Percentiles rank a stretch among this genome's conserved stretches.
Conservation (phyloP, 306 rosid species). For the Prosopis cineraria region DNA sequence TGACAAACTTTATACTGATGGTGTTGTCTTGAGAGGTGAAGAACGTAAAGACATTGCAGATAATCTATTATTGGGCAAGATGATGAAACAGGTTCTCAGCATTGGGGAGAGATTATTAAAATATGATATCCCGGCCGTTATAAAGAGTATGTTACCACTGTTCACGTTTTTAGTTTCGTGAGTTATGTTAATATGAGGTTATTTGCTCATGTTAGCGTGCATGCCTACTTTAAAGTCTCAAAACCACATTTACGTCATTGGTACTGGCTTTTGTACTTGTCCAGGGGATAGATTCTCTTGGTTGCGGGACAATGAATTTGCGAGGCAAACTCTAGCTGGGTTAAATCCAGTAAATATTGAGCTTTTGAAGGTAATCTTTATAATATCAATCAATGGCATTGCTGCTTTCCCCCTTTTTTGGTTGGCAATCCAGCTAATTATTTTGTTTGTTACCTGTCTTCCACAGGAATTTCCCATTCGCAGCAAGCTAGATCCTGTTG, state of each 20-base stretch:
- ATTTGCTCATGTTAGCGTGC: background rate
- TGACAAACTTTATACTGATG: slow-evolving; percentile 82
- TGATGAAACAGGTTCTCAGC: slow-evolving; percentile 63
- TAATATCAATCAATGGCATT: slow-evolving; percentile 18
- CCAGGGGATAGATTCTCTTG: slow-evolving; percentile 87
- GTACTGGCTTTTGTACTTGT: background rate
- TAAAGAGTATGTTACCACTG: slow-evolving; percentile 52
- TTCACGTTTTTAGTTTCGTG: slow-evolving; percentile 13
- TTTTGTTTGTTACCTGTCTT: slow-evolving; percentile 26
- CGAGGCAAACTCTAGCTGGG: slow-evolving; percentile 87
- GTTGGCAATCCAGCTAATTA: background rate
- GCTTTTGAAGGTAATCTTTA: slow-evolving; percentile 65
- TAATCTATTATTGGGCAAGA: slow-evolving; percentile 44
- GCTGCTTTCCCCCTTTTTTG: slow-evolving; percentile 9
- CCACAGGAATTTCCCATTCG: slow-evolving; percentile 75
- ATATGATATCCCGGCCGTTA: slow-evolving; percentile 78
- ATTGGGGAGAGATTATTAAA: slow-evolving; percentile 62
- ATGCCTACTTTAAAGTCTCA: slow-evolving; percentile 1
- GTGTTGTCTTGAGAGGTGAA: slow-evolving; percentile 67
- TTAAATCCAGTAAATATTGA: slow-evolving; percentile 94
- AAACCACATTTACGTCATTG: slow-evolving; percentile 5
- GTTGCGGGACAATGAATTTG: slow-evolving; percentile 92
- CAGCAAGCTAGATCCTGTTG: slow-evolving; percentile 76
- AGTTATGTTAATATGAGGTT: background rate
- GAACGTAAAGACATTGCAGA: slow-evolving; percentile 40